These are phyloP conservation scores for Malania oleifera DNA, from an alignment of 164 flowering plant species.

Conservation along the genomic window DNA sequence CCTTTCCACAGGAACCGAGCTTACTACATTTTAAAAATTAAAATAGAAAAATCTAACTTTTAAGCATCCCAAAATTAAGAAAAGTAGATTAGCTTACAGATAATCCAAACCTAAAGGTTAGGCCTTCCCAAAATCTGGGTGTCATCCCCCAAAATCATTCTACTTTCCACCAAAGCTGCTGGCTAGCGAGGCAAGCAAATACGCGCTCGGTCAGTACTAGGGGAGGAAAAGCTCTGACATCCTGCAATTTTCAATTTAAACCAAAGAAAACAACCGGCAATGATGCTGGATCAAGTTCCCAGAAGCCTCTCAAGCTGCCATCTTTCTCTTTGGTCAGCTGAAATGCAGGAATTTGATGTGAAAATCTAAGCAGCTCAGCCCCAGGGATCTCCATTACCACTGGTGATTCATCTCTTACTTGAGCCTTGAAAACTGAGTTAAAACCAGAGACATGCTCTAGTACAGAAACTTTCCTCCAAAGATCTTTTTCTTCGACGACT, in stretches of 20 bases:
- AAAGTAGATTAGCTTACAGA: no score
- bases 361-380: slow-evolving; percentile 32
- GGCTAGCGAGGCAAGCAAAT: no score
- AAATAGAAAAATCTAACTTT: no score
- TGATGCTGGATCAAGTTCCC: slow-evolving; percentile 44
- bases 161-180: no score
- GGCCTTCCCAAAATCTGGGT: no score
- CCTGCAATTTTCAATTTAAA: slow-evolving; percentile 16
- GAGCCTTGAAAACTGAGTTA: slow-evolving; percentile 26
- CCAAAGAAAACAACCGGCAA: slow-evolving; percentile 19
- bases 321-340: slow-evolving; percentile 23
- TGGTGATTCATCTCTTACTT: slow-evolving; percentile 16
- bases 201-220: no score
- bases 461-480: slow-evolving; percentile 18
- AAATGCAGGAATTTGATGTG: slow-evolving; percentile 50
- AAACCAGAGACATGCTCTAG: slow-evolving; percentile 24
- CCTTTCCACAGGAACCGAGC: no score
- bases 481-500: slow-evolving; percentile 21
- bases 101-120: no score
- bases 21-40: no score
- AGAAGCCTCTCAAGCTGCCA: slow-evolving; percentile 24
- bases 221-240: no score
- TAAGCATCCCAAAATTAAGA: no score
- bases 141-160: no score
- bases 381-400: slow-evolving; percentile 18